Base-by-base conservation (phyloP, 2,329 filamentous ascomycete species). In the Aphanocladium album region DNA sequence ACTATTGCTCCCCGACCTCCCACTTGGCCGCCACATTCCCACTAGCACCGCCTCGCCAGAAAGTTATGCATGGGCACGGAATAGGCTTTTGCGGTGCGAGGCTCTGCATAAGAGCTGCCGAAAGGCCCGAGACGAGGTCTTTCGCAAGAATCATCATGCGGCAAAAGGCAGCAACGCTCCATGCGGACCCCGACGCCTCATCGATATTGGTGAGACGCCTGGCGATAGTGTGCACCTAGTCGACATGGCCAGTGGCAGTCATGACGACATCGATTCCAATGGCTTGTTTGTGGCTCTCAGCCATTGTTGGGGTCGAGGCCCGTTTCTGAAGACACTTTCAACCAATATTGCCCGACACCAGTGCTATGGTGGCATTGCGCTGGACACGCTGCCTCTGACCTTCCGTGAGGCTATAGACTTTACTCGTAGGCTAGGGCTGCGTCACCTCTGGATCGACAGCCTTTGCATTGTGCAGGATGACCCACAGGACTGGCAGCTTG, bases 391-490 rank as follows among this genome's bases (percentile, higher is more conserved):
- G 27, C 54, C 63, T 5, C 27, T 19, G 11, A 33, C 50, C 27
- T 55, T 61, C 39, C 56, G 43, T 57, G 64, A 64, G 25, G 52
- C 63, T 11, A 61, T 65, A 21, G 43, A 51, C 2, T 53, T 59
- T 3, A 60, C 56, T 23, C 55, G 63, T 11, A 51, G 35, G 19
- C 50, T 66, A 4, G 58, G 58, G 17, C 53, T 60, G 37, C 45
- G 56, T 5, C 41, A 60, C 7, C 33, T 66, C 12, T 64, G 63
- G 64, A 63, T 65, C n/a, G 64, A 65, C 43, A 63, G 62, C 33
- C 59, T 66, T 12, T 65, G 63, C 43, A 65, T 66, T 12, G 39
- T 62, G 30, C 62, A 64, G 47, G 58, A 60, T 53, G 57, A 60
- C 30, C 41, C 37, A 14, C 33, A 50, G 4, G 61, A 62, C 49